Evolutionary conservation across 306 rosid genomes (phyloP), one percentile per base, ranked within the genome.

Genomic region (Boehmeria nivea): DNA sequence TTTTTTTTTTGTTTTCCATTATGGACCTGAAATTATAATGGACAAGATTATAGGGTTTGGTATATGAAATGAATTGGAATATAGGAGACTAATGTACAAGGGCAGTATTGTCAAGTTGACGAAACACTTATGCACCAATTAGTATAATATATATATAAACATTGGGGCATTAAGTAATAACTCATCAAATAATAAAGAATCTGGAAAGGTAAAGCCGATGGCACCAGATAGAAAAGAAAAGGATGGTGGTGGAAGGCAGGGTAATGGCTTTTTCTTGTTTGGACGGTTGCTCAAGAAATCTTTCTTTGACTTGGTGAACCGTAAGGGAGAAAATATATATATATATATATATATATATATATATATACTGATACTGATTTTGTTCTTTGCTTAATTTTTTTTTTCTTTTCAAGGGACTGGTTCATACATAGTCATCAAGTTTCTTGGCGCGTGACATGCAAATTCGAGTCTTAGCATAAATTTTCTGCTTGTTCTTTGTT

Each of bases 251-350:
- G 71, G 75, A 74, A 72, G 76, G 69, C 27, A 33, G 57, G 40
- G 44, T 38, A 70, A 67, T 75, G 64, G 77, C 88, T 68, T 88
- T 87, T 82, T 82, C 83, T 64, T 61, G n/a, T 66, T 79, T 82
- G 83, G 82, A 80, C 55, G 69, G 65, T 82, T 88, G 64, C 83
- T 56, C 84, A 75, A 88, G 79, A 84, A 84, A 84, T 82, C 85
- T 78, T 82, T 77, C 79, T 82, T 88, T 84, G 90, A 88, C 96
- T 88, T 79, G 42, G 63, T 52, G 65, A 77, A 52, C 80, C 75
- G 76, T 58, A 52, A 23, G 37, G 34, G 45, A 47, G 55, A 61
- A 31, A 5, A 54, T 15, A 52, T 52, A 52, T 52, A 52, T 52
- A 51, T 50, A 12, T 12, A 24, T 48, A 51, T 25, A 43, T 60